Conservation (phyloP, 495 filamentous ascomycete species). For the Umbilicaria muhlenbergii region DNA sequence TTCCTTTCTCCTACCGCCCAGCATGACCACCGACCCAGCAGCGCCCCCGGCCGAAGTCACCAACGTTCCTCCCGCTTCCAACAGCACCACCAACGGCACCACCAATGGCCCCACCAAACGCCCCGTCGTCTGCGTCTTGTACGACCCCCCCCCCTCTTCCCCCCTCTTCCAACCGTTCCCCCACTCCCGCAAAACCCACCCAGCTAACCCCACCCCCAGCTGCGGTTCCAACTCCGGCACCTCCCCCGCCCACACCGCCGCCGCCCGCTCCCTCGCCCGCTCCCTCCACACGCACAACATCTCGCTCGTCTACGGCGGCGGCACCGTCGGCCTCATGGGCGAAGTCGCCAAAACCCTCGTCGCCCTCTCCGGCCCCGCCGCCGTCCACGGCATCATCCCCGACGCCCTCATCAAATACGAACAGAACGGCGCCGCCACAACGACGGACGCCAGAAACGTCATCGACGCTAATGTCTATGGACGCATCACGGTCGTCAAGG, state of each 20-base stretch:
- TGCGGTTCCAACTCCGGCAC: conserved; percentile 65
- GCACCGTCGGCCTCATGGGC: conserved; percentile 90
- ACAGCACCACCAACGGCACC: too few relatives aligned
- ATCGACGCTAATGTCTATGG: conserved; percentile 63
- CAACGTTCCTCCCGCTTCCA: too few relatives aligned
- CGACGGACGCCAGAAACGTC: conserved; percentile 14
- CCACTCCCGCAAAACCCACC: not conserved
- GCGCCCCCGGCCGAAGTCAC: not conserved
- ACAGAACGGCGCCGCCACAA: conserved; percentile 22
- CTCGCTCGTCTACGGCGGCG: conserved; percentile 82
- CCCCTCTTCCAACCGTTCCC: conserved; percentile 4
- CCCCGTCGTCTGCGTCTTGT: conserved; percentile 70
- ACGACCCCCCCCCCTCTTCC: conserved; percentile 20
- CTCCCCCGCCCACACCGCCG: conserved; percentile 50
- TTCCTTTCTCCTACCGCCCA: not conserved
- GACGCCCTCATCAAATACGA: conserved; percentile 70
- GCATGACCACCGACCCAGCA: not conserved
- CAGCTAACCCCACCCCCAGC: conserved; percentile 19
- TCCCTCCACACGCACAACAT: conserved; percentile 61
- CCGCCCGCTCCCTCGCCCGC: conserved; percentile 62
- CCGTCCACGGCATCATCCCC: conserved; percentile 90
- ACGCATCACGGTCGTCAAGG: conserved; percentile 67
- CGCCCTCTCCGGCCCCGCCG: conserved; percentile 58
- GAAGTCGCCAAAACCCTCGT: conserved; percentile 81
- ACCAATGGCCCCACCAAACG: not conserved